Evolutionary conservation across 1,139 yeast species (phyloP).

Genomic region (Kazachstania sp.): DNA sequence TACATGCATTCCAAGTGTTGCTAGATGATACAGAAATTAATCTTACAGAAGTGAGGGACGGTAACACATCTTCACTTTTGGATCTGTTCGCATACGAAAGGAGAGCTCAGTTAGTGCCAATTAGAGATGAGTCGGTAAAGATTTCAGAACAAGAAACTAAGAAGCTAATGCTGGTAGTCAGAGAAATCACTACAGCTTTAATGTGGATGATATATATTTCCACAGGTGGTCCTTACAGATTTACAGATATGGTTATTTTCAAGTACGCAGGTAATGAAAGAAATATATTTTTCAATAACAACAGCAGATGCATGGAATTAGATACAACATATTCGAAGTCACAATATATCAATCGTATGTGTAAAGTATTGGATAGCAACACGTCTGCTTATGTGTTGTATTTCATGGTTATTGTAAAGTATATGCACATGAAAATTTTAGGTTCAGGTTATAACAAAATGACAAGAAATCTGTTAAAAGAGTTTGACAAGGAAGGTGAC

Average conservation of each 20-base stretch:
- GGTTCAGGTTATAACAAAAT: neutral
- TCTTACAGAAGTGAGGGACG: too few species aligned
- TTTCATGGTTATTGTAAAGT: neutral
- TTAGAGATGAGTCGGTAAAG: too few species aligned
- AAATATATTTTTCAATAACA: too few species aligned
- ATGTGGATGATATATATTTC: too few species aligned
- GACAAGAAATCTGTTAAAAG: neutral
- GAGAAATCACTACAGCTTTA: too few species aligned
- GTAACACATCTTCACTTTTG: too few species aligned
- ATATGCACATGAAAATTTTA: neutral
- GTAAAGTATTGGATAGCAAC: neutral
- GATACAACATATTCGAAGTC: neutral
- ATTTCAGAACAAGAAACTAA: too few species aligned
- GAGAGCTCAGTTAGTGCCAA: too few species aligned
- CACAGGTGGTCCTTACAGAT: neutral
- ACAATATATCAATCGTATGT: neutral
- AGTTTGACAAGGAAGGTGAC: neutral
- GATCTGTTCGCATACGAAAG: too few species aligned
- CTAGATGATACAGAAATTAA: too few species aligned
- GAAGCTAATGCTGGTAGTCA: too few species aligned
- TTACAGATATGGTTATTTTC: neutral
- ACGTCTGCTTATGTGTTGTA: neutral
- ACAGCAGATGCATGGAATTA: neutral
- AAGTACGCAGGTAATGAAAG: neutral
- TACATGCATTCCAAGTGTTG: too few species aligned